These are phyloP conservation scores for Setomelanomma holmii DNA, from an alignment of 2,329 filamentous ascomycete species.

Conservation along the genomic window DNA sequence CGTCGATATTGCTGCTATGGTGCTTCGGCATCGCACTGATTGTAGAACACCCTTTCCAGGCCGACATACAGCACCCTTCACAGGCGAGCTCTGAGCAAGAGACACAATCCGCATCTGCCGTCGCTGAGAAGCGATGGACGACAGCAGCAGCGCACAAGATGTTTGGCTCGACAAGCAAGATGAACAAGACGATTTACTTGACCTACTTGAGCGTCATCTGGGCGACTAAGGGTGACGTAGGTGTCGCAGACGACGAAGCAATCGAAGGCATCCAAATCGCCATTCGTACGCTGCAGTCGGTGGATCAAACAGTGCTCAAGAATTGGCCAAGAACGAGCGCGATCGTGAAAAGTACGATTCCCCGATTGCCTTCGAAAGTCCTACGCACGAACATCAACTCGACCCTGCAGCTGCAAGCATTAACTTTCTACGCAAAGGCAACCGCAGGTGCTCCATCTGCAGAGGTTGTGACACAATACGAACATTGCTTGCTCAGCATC, in stretches of 20 bases:
- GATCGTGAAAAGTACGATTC: constrained; percentile 24
- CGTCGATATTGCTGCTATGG: constrained; percentile 41
- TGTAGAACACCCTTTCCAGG: constrained; percentile 28
- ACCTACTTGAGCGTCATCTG: constrained; percentile 41
- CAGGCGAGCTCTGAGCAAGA: constrained; percentile 6
- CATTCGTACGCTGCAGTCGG: constrained; percentile 30
- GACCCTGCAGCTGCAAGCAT: constrained; percentile 37
- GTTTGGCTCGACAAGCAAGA: constrained; percentile 31
- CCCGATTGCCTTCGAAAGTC: constrained; percentile 40
- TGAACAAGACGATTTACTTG: constrained; percentile 40
- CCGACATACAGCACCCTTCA: neutral
- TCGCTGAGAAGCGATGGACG: constrained; percentile 29
- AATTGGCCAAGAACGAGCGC: constrained; percentile 31
- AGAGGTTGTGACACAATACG: constrained; percentile 31
- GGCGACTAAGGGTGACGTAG: constrained; percentile 31
- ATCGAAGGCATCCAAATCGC: constrained; percentile 43
- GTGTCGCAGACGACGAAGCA: constrained; percentile 34
- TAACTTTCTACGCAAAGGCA: constrained; percentile 39
- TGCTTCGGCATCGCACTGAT: constrained; percentile 42
- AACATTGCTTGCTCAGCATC: constrained; percentile 19
- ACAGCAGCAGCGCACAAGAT: constrained; percentile 41
- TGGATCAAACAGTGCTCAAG: constrained; percentile 27
- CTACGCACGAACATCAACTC: constrained; percentile 25
- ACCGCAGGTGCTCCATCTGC: constrained; percentile 23
- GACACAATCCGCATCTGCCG: neutral